Conservation (phyloP, 352 stramenopile genomes). For the Pilasporangium apinafurcum region DNA sequence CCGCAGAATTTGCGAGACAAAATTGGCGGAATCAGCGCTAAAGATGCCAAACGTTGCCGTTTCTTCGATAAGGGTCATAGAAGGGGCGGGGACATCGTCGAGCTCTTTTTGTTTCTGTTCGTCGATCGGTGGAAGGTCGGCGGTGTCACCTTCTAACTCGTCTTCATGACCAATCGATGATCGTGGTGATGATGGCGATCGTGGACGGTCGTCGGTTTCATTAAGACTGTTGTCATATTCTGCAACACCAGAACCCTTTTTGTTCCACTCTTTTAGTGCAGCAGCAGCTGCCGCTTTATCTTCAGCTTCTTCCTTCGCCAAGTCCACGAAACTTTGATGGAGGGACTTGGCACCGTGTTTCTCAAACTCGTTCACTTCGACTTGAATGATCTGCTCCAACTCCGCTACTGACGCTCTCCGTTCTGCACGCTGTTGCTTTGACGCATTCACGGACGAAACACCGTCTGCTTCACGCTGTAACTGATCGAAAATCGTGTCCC, state of each 20-base stretch:
- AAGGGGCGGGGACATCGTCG: conserved; percentile 25
- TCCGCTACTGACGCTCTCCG: conserved; percentile 46
- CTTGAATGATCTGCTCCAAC: conserved; percentile 70
- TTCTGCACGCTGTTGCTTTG: conserved; percentile 27
- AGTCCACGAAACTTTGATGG: conserved; percentile 62
- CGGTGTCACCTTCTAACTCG: conserved; percentile 4
- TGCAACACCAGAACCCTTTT: conserved; percentile 23
- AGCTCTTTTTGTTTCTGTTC: conserved; percentile 27
- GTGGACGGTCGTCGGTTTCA: conserved; percentile 1
- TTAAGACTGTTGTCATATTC: conserved; percentile 8
- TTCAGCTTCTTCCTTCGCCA: too few species aligned
- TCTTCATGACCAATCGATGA: conserved; percentile 12
- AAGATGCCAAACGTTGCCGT: conserved; percentile 58
- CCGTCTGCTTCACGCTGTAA: conserved; percentile 55
- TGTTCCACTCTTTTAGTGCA: not conserved
- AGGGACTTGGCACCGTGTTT: conserved; percentile 59
- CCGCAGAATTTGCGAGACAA: conserved; percentile 71
- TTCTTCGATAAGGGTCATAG: conserved; percentile 37
- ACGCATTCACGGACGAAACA: conserved; percentile 27
- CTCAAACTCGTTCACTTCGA: conserved; percentile 70
- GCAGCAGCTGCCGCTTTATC: conserved; percentile 17
- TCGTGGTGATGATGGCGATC: conserved; percentile 2
- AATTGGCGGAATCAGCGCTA: conserved; percentile 71
- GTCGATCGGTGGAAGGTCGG: conserved; percentile 1
- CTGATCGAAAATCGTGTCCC: conserved; percentile 62